phyloP scores from a whole-genome alignment of 306 rosid genomes.

The Prunus padus region DNA sequence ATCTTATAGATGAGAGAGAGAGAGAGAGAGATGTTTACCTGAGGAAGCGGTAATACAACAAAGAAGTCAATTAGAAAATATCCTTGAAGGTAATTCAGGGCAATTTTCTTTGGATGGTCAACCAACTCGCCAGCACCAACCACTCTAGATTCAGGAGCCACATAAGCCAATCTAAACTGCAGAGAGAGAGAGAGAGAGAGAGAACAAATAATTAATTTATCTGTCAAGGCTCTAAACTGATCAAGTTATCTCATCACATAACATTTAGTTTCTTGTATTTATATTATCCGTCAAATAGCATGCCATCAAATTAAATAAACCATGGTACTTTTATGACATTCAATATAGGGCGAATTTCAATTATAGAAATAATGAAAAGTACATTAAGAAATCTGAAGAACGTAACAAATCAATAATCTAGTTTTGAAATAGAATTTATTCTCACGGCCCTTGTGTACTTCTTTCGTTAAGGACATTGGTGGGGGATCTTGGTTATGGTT shows the following conservation, averaged over 20 bases:
- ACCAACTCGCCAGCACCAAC: conserved; percentile 90
- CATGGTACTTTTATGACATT: not conserved
- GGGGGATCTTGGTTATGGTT: not conserved
- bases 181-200: not conserved
- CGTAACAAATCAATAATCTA: not conserved
- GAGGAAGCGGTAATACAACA: conserved; percentile 75
- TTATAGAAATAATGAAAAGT: too few species aligned
- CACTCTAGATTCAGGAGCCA: conserved; percentile 75
- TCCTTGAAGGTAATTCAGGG: conserved; percentile 53
- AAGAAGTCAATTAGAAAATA: conserved; percentile 60
- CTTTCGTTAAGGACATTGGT: not conserved
- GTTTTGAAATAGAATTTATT: not conserved
- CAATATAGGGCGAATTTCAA: not conserved
- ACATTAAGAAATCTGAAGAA: not conserved
- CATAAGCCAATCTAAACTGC: conserved; percentile 90
- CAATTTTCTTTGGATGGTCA: conserved; percentile 76
- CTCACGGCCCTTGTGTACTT: not conserved
- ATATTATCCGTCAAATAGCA: too few species aligned
- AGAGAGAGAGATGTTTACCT: conserved; percentile 42
- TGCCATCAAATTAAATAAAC: not conserved
- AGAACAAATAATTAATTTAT: not conserved
- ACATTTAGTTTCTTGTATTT: not conserved
- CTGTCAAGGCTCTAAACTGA: not conserved
- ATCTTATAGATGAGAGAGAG: not conserved
- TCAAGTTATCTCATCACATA: not conserved